Evolutionary conservation across 2,329 filamentous ascomycete species (phyloP).

Genomic region (Botrytis byssoidea): DNA sequence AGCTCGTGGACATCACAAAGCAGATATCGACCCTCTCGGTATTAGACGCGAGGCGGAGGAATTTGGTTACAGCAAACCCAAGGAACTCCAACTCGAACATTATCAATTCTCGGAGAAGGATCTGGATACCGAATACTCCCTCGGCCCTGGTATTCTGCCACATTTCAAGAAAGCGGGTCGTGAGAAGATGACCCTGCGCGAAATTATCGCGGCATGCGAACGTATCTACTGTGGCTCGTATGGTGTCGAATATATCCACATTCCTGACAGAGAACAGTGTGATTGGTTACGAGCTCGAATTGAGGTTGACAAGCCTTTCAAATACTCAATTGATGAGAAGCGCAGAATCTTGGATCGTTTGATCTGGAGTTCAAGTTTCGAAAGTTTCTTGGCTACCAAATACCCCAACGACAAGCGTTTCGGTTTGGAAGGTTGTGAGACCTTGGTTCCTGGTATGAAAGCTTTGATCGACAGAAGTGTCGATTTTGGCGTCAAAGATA

Average conservation of each 20-base stretch:
- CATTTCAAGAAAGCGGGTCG: constrained; percentile 85
- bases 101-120: constrained; percentile 96
- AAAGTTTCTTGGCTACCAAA: constrained; percentile 91
- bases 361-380: constrained; percentile 98
- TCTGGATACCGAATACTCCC: constrained; percentile 83
- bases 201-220: constrained; percentile 92
- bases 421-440: constrained; percentile 95
- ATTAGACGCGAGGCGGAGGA: constrained; percentile 84
- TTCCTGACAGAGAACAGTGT: constrained; percentile 94
- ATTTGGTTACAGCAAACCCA: constrained; percentile 83
- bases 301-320: constrained; percentile 91
- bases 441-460: constrained; percentile 98
- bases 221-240: constrained; percentile 97
- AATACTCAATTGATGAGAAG: constrained; percentile 98
- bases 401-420: constrained; percentile 99
- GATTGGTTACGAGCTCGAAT: constrained; percentile 96
- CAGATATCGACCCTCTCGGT: constrained; percentile 91
- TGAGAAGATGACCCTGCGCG: constrained; percentile 94
- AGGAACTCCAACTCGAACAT: constrained; percentile 88
- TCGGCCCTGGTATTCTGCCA: constrained; percentile 92
- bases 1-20: constrained; percentile 96
- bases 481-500: constrained; percentile 97
- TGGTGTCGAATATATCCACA: constrained; percentile 98
- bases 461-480: constrained; percentile 97
- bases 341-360: constrained; percentile 93